Conservation (phyloP, 768 basidiomycete species). For the Mycena amicta region DNA sequence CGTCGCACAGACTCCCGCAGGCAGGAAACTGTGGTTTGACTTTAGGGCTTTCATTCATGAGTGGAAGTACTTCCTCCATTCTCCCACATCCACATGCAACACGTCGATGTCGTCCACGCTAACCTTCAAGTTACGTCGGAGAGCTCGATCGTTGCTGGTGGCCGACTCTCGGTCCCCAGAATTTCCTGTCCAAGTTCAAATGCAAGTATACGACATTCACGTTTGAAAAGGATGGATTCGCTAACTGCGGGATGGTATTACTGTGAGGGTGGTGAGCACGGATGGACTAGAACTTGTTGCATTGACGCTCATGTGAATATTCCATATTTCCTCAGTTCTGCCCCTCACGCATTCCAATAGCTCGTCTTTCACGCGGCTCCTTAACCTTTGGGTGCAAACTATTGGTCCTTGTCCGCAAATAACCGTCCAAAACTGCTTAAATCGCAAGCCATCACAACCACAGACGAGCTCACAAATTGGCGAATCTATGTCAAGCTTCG, state of each 20-base stretch:
- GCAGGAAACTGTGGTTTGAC: slow-evolving; percentile 20
- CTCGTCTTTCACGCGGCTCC: neutral
- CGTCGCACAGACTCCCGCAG: slow-evolving; percentile 1
- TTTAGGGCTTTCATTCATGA: slow-evolving; percentile 29
- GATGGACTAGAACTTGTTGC: slow-evolving; percentile 3
- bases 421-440: neutral
- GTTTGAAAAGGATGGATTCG: neutral
- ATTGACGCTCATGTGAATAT: slow-evolving; percentile 1
- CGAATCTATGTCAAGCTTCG: slow-evolving; percentile 6
- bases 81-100: slow-evolving; percentile 10
- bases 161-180: slow-evolving; percentile 26
- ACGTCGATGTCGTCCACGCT: slow-evolving; percentile 4
- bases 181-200: slow-evolving; percentile 26
- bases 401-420: neutral
- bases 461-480: slow-evolving; percentile 2
- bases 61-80: slow-evolving; percentile 28
- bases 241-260: neutral
- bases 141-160: slow-evolving; percentile 34
- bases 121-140: slow-evolving; percentile 24
- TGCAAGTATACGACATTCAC: slow-evolving; percentile 6
- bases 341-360: neutral
- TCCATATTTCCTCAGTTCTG: neutral
- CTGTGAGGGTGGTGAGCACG: slow-evolving; percentile 5
- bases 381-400: neutral
- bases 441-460: neutral